Percentiles rank a stretch among this genome's conserved stretches.
Conservation (phyloP, 768 basidiomycete genomes). For the Leccinum rimulosum region DNA sequence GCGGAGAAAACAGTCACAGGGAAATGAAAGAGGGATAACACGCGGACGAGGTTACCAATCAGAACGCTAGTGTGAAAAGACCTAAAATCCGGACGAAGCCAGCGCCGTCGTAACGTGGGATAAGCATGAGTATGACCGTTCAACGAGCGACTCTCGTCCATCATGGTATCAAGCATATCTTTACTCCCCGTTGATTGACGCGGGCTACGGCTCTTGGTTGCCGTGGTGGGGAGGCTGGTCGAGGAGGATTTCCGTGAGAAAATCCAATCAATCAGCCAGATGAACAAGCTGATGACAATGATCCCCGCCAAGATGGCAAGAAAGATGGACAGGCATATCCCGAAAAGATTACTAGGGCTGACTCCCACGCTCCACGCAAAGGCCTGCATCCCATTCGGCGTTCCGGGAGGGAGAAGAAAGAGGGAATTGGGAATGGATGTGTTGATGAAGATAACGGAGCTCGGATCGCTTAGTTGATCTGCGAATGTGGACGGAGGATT, state of each 20-base stretch:
- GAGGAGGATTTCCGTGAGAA: constrained; percentile 28
- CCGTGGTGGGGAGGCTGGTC: constrained; percentile 17
- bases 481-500: constrained; percentile 68
- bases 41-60: constrained; percentile 88
- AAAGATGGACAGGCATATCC: constrained; percentile 80
- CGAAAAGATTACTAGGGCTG: constrained; percentile 77
- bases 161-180: constrained; percentile 43
- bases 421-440: constrained; percentile 64
- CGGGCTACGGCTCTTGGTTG: constrained; percentile 35
- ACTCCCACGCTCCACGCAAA: constrained; percentile 86
- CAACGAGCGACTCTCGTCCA: constrained; percentile 32
- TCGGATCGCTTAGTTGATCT: constrained; percentile 66
- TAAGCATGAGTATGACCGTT: constrained; percentile 23
- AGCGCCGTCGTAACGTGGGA: constrained; percentile 30
- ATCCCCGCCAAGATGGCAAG: constrained; percentile 72
- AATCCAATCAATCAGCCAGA: constrained; percentile 72
- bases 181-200: constrained; percentile 47
- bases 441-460: constrained; percentile 79
- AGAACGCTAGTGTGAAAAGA: constrained; percentile 81
- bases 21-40: constrained; percentile 91
- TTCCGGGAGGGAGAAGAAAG: constrained; percentile 64
- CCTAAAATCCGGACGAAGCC: constrained; percentile 53
- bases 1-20: constrained; percentile 91
- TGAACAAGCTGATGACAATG: constrained; percentile 62
- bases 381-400: constrained; percentile 65